Evolutionary conservation across 2,329 filamentous ascomycete species (phyloP), one percentile per base, ranked within the genome.

Genomic region (Pseudogymnoascus sp.): DNA sequence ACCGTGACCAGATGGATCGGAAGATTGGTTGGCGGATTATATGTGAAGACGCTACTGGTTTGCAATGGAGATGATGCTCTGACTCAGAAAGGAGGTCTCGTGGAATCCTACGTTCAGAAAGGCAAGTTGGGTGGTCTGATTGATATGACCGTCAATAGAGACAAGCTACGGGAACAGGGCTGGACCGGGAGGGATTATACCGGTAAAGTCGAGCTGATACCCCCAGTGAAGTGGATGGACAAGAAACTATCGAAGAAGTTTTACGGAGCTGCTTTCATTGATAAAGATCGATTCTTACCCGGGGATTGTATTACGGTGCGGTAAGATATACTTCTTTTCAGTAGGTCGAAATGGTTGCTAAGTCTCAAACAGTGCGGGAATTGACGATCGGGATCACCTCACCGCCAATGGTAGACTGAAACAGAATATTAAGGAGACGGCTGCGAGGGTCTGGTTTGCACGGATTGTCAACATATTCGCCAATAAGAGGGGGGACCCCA

Each of bases 401-500:
- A 57, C 51, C 1, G 51, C 51, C n/a, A 57, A 57, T 19, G 51
- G 51, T 0, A 57, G 16, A 5, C 51, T 57, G 19, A 41, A 61
- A 41, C 34, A 8, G 60, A 61, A 61, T 16, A 39, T 41, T 25
- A 43, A 41, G 16, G 39, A 61, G 60, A 41, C 36, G 13, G 60
- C 60, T 11, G 34, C 60, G 2, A n/a, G 39, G 13, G 39, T 61
- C 19, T 62, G 64, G 62, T 67, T 64, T 61, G 65, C 62, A 13
- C 8, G 65, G 28, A 64, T 67, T 31, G 36, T 66, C 7, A 60
- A 60, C 25, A 57, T 67, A 3, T 67, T 60, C 25, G 31, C 54
- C 34, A 64, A 66, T 51, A 61, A 61, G 36, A 62, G 11, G 11
- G 43, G 36, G 48, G 34, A 8, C 14, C 60, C 16, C 11, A 43